phyloP scores from a whole-genome alignment of 2,329 filamentous ascomycete genomes.

The Drechslerella dactyloides region DNA sequence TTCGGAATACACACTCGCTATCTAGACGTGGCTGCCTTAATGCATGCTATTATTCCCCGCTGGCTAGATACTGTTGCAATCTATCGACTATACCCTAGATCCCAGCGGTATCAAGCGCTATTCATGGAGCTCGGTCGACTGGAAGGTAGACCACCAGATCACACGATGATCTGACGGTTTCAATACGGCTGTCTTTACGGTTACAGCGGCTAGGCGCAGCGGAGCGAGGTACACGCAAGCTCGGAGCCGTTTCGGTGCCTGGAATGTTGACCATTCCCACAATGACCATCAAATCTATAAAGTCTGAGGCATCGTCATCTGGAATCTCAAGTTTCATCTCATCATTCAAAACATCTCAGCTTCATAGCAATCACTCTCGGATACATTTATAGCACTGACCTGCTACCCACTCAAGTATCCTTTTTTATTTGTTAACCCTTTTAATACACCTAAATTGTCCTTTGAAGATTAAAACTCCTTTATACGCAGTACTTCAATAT shows the following conservation, averaged over 20 bases:
- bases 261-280: constrained; percentile 38
- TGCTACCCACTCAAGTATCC: constrained; percentile 6
- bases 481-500: constrained; percentile 26
- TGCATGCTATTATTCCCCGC: constrained; percentile 35
- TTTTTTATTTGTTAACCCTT: neutral
- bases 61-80: constrained; percentile 15
- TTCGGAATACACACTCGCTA: constrained; percentile 19
- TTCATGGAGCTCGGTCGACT: constrained; percentile 47
- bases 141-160: constrained; percentile 37
- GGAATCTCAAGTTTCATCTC: constrained; percentile 39
- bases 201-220: constrained; percentile 26
- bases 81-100: constrained; percentile 28
- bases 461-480: neutral
- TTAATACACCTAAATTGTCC: neutral
- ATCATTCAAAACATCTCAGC: constrained; percentile 35
- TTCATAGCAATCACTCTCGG: constrained; percentile 3
- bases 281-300: constrained; percentile 31
- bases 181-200: constrained; percentile 23
- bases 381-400: too few species aligned
- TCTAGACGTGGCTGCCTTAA: constrained; percentile 40
- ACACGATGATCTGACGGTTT: constrained; percentile 40
- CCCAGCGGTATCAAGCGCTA: constrained; percentile 19
- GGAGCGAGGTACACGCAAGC: constrained; percentile 27
- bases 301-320: constrained; percentile 28
- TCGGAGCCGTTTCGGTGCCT: constrained; percentile 5